Percentiles rank a stretch among this genome's conserved stretches.
phyloP scores from a whole-genome alignment of 768 basidiomycete genomes.

The Amanita molliuscula region DNA sequence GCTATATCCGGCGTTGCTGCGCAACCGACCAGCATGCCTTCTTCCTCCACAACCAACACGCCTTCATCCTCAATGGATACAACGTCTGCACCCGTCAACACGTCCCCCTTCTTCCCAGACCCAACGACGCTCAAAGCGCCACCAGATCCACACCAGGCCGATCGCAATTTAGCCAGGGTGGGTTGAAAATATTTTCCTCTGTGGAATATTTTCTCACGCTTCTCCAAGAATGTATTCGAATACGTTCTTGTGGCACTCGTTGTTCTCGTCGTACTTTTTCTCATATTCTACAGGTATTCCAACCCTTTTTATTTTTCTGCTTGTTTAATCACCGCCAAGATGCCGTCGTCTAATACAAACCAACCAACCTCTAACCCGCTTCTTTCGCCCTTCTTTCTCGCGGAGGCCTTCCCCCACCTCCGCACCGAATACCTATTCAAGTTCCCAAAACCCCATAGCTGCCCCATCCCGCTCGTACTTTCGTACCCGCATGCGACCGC shows the following conservation, averaged over 20 bases:
- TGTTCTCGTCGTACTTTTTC: not conserved
- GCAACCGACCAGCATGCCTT: not conserved
- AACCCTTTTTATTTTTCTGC: not conserved
- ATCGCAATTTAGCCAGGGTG: slow-evolving; percentile 16
- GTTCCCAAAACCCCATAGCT: not conserved
- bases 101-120: slow-evolving; percentile 18
- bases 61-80: not conserved
- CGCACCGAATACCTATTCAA: not conserved
- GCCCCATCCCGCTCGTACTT: not conserved
- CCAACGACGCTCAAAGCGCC: slow-evolving; percentile 11
- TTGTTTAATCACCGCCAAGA: not conserved
- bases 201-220: not conserved
- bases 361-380: not conserved
- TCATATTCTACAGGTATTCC: not conserved
- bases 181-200: not conserved
- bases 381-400: not conserved
- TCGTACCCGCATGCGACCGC: not conserved
- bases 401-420: not conserved
- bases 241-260: not conserved
- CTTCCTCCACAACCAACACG: not conserved
- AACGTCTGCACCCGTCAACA: slow-evolving; percentile 4
- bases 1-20: not conserved
- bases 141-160: slow-evolving; percentile 1
- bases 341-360: not conserved
- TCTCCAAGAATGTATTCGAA: not conserved